phyloP scores from a whole-genome alignment of 371 early-diverging fungal genomes.

The Mortierella sp. region DNA sequence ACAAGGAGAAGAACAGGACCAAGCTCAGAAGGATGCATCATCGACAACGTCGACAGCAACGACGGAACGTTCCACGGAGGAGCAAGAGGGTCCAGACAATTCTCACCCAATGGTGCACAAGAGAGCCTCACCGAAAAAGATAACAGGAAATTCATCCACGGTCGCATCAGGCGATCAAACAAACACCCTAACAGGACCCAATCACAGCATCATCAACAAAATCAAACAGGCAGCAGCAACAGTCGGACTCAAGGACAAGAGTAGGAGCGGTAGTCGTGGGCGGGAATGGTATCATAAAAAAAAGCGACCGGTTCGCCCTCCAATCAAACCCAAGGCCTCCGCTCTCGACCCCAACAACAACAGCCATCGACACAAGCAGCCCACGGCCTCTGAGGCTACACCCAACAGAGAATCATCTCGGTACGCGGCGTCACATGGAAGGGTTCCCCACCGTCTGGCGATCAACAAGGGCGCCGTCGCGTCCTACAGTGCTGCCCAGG shows the following conservation, averaged over 20 bases:
- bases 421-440: not conserved
- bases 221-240: not conserved
- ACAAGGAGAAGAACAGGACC: not conserved
- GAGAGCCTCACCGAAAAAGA: not conserved
- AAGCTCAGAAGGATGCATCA: not conserved
- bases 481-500: slow-evolving; percentile 23
- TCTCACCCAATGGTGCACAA: not conserved
- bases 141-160: not conserved
- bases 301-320: slow-evolving; percentile 8
- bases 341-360: not conserved
- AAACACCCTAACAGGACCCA: not conserved
- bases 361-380: not conserved
- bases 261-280: not conserved
- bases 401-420: not conserved
- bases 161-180: not conserved
- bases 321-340: slow-evolving; percentile 4
- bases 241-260: not conserved
- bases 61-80: not conserved
- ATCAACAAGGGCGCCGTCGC: slow-evolving; percentile 35
- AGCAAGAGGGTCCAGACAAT: not conserved
- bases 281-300: slow-evolving; percentile 33
- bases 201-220: not conserved
- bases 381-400: not conserved
- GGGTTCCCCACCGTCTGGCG: slow-evolving; percentile 12
- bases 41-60: not conserved